These are phyloP conservation scores for Cyberlindnera samutprakarnensis DNA, from an alignment of 805 yeast species.

Conservation along the genomic window DNA sequence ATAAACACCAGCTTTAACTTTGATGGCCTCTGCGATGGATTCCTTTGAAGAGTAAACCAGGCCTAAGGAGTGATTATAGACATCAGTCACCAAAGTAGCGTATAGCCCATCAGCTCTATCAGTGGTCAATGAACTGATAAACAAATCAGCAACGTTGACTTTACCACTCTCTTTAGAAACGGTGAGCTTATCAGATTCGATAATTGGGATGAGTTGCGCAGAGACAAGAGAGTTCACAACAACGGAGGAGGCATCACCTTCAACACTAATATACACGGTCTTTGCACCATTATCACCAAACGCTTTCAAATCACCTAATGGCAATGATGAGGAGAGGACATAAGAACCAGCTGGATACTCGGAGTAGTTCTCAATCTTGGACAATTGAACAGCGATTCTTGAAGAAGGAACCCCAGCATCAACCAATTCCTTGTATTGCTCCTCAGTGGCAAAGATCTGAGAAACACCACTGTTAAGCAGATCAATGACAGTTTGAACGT, in stretches of 20 bases:
- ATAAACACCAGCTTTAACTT: conserved; percentile 81
- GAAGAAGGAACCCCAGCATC: conserved; percentile 43
- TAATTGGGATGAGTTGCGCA: conserved; percentile 19
- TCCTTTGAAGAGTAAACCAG: conserved; percentile 84
- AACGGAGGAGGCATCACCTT: conserved; percentile 7
- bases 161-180: conserved; percentile 12
- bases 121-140: conserved; percentile 51
- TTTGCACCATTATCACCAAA: conserved; percentile 14
- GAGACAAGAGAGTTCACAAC: conserved; percentile 15
- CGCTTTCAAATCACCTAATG: conserved; percentile 15
- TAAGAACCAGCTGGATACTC: conserved; percentile 11
- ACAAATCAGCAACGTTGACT: conserved; percentile 33
- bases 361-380: conserved; percentile 3
- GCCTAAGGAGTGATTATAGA: conserved; percentile 69
- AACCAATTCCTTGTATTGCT: conserved; percentile 26
- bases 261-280: conserved; percentile 10
- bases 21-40: conserved; percentile 76
- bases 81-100: conserved; percentile 75
- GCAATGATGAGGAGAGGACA: conserved; percentile 13
- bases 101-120: conserved; percentile 84
- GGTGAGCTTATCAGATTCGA: conserved; percentile 15
- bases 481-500: conserved; percentile 39
- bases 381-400: conserved; percentile 14
- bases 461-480: conserved; percentile 57
- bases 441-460: conserved; percentile 32